phyloP scores from a whole-genome alignment of 139 green algal genomes.

The Volvox africanus region DNA sequence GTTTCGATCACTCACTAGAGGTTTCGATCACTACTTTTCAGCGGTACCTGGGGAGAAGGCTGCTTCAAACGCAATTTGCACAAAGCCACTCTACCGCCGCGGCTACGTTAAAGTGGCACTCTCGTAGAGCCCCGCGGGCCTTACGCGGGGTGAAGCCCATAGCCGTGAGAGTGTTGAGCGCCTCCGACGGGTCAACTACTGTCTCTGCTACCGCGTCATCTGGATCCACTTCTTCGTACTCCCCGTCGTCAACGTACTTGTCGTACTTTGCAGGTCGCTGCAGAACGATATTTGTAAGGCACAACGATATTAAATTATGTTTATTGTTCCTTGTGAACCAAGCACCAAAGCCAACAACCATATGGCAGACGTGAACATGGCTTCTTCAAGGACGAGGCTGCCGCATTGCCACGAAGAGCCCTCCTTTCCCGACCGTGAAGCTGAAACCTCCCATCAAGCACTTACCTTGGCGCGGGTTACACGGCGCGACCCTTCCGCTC shows the following conservation, averaged over 20 bases:
- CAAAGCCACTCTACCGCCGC: slow-evolving; percentile 77
- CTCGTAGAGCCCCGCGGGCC: slow-evolving; percentile 76
- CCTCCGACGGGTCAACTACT: neutral
- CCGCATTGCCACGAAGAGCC: too few relatives aligned
- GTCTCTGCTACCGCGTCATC: neutral
- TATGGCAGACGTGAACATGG: too few relatives aligned
- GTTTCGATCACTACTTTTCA: too few relatives aligned
- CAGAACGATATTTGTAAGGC: too few relatives aligned
- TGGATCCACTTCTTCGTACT: slow-evolving; percentile 9
- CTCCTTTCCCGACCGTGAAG: too few relatives aligned
- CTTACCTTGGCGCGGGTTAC: slow-evolving; percentile 4
- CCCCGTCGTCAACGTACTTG: slow-evolving; percentile 34
- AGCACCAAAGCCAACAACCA: too few relatives aligned
- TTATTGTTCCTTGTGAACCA: too few relatives aligned
- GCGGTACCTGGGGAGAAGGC: neutral
- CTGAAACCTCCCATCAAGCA: too few relatives aligned
- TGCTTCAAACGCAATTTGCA: slow-evolving; percentile 29
- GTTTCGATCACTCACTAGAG: too few relatives aligned
- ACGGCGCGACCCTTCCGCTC: slow-evolving; percentile 7
- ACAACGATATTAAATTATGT: too few relatives aligned
- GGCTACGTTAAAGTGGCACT: slow-evolving; percentile 69
- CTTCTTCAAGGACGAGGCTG: too few relatives aligned
- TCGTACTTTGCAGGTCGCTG: slow-evolving; percentile 2
- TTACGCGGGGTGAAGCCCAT: slow-evolving; percentile 82
- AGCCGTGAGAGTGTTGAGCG: slow-evolving; percentile 35